phyloP scores from a whole-genome alignment of 208 protist genomes.

The Trypanosoma avium region DNA sequence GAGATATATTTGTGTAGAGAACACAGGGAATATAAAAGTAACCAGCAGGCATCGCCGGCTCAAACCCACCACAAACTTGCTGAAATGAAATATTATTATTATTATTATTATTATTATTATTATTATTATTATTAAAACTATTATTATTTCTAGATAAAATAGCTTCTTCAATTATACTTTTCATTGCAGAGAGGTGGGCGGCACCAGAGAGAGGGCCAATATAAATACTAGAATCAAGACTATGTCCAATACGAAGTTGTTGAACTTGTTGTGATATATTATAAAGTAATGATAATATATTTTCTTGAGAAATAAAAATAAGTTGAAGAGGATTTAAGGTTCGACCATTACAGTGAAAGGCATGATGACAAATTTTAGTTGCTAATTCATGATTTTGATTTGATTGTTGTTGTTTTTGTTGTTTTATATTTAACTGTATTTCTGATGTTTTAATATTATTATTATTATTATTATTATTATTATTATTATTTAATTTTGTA shows the following conservation, averaged over 20 bases:
- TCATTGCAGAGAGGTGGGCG: slow-evolving; percentile 22
- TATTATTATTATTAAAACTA: too few relatives aligned
- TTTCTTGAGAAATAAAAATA: slow-evolving; percentile 26
- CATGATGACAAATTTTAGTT: slow-evolving; percentile 14
- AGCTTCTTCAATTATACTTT: slow-evolving; percentile 11
- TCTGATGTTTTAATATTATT: too few relatives aligned
- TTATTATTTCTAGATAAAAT: too few relatives aligned
- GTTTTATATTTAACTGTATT: too few relatives aligned
- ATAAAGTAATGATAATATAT: slow-evolving; percentile 28
- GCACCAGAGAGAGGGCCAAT: slow-evolving; percentile 29
- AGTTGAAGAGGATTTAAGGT: slow-evolving; percentile 19
- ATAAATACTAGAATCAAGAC: slow-evolving; percentile 24
- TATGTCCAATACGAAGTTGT: slow-evolving; percentile 32
- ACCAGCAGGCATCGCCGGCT: slow-evolving; percentile 25
- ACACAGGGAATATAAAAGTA: slow-evolving; percentile 37
- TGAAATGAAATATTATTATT: slow-evolving; percentile 21
- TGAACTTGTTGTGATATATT: slow-evolving; percentile 15
- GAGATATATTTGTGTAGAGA: slow-evolving; percentile 24
- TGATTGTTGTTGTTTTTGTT: background rate
- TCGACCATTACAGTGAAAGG: slow-evolving; percentile 20
- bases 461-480: too few relatives aligned
- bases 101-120: too few relatives aligned
- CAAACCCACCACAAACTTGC: slow-evolving; percentile 46
- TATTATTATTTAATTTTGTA: background rate
- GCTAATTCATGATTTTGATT: background rate